Base-by-base conservation (phyloP, 345 rosid genomes). In the Mallotus nudiflorus region DNA sequence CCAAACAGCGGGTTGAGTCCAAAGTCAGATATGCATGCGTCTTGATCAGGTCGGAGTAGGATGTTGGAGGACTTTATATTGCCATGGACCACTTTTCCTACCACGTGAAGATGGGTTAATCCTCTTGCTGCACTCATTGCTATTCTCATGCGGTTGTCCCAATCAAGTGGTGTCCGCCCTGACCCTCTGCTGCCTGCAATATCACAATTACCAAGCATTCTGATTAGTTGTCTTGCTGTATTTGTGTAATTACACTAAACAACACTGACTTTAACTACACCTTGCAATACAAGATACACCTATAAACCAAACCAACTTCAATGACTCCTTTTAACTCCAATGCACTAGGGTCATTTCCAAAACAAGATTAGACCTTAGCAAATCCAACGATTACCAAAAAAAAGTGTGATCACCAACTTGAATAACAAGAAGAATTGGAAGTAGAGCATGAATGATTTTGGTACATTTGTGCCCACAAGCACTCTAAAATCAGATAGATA, bases 1-100 rank as follows among this genome's bases (percentile, higher is more conserved):
- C 92, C 89, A 11, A 88, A 90, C 0, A 94, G 73, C 12, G 91
- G 92, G 66, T 88, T 91, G 20, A 94, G 96, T n/a, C 97, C 97
- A 62, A 80, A 88, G 65, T 94, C 98, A 1, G 97, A 86, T 24
- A 94, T 61, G 51, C 79, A 70, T 0, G 87, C 89, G 29, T 89
- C 90, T 2, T 89, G 91, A 80, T 89, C 93, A 0, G 86, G 84
- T 0, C 89, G 91, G 74, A 94, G 86, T 9, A 94, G 83, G 68
- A 94, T 67, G 78, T 94, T 94, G 76, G 97, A 94, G 31, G 98
- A 86, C 81, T 94, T 94, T 63, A 94, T 83, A 81, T 94, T 94
- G 50, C 98, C 98, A 20, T 94, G 98, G 68, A 88, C 85, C 53
- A 94, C 79, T 66, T 84, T 90, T 12, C 88, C 87, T 6, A 81